A percentile compares a stretch with the other conserved stretches of the same genome.
Evolutionary conservation across 352 stramenopile genomes (phyloP).

Genomic region (Globisporangium cylindrosporum): DNA sequence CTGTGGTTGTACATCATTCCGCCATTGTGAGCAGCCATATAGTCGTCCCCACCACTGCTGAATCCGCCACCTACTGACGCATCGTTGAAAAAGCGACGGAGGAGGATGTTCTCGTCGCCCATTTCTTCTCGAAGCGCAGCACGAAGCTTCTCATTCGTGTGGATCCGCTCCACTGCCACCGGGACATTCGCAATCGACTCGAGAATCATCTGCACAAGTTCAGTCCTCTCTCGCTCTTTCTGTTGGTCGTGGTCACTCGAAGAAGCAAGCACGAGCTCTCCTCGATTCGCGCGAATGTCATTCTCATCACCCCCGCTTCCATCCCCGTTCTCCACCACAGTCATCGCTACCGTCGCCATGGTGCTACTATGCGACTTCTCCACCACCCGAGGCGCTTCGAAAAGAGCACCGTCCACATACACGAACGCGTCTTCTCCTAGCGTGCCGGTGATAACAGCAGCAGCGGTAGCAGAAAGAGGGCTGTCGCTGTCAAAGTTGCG

Average conservation of each 20-base stretch:
- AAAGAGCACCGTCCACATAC: background rate
- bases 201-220: slow-evolving; percentile 72
- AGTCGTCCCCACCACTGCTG: slow-evolving; percentile 7
- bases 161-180: slow-evolving; percentile 64
- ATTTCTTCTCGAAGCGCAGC: slow-evolving; percentile 56
- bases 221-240: slow-evolving; percentile 59
- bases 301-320: background rate
- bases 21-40: background rate
- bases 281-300: background rate
- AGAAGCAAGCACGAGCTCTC: background rate
- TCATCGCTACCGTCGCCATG: background rate
- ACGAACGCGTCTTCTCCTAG: slow-evolving; percentile 9
- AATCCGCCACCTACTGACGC: background rate
- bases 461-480: slow-evolving; percentile 10
- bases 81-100: slow-evolving; percentile 41
- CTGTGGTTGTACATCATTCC: slow-evolving; percentile 9
- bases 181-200: slow-evolving; percentile 74
- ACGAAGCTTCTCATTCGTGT: slow-evolving; percentile 66
- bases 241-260: slow-evolving; percentile 36
- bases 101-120: slow-evolving; percentile 41
- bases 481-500: slow-evolving; percentile 11
- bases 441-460: background rate
- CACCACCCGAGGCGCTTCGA: background rate
- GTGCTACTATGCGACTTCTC: background rate
- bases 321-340: background rate